Base-by-base conservation (phyloP, 2,329 filamentous ascomycete genomes). In the Fusarium praegraminearum region DNA sequence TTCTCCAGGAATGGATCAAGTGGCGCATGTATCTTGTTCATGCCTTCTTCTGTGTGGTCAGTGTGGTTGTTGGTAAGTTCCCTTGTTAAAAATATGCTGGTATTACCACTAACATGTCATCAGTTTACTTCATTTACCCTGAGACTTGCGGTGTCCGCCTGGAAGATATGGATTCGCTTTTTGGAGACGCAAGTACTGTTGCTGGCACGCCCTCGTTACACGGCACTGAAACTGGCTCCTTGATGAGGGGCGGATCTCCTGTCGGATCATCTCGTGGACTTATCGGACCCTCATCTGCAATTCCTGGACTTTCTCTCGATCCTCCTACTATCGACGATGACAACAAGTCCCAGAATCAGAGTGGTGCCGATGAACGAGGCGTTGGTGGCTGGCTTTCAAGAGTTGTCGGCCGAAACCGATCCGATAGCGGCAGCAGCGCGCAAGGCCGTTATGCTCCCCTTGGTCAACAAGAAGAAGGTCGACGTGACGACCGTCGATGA, bases 101-200 rank as follows among this genome's bases (percentile, higher is more conserved):
- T 6, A 24, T 13, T 26, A 28, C 16, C 12, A 40, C 58, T 75
- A 16, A 75, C 61, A 22, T n/a, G 3, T 22, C n/a, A 24, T 38
- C 12, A 98, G 96, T 99, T 10, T 99, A 95, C 82, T 98, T 98
- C 81, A 88, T 97, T 72, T 99, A 98, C 79, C 96, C 96, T 32
- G 96, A 99, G 81, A 99, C 96, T 0, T 96, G 94, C 72, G 97
- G 97, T 75, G 90, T 99, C 61, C 91, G 94, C 60, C 86, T 99
- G 52, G 96, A 99, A 81, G 96, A 99, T 73, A 99, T 99, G 96
- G 93, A 97, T 78, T 87, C 89, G 4, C 83, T 99, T 18, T 99
- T 99, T 76, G 96, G 96, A 70, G 96, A 99, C 79, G 93, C 94
- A 36, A 96, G 93, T 28, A 94, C 93, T 4, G 88, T 91, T 13